Conservation (phyloP, 2,329 filamentous ascomycete genomes). For the Metarhizium robertsii region DNA sequence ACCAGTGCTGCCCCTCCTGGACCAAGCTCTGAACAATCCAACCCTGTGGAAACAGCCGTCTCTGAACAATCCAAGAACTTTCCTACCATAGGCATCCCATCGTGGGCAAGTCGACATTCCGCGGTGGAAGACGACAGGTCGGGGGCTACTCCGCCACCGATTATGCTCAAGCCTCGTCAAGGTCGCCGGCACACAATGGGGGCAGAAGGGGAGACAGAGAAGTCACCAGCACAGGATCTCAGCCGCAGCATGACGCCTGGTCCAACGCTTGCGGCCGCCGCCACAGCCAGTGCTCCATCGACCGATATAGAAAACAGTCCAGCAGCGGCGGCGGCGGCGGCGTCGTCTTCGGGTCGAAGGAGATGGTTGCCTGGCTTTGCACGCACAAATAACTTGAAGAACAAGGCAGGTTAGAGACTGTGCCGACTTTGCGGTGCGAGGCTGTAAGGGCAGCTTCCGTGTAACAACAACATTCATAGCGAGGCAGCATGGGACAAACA, state of each 20-base stretch:
- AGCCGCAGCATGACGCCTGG: constrained; percentile 4
- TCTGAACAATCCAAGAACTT: constrained; percentile 13
- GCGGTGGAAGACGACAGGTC: constrained; percentile 31
- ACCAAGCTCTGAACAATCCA: neutral
- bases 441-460: neutral
- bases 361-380: constrained; percentile 28
- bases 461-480: neutral
- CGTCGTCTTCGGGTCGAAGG: constrained; percentile 14
- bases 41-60: constrained; percentile 1
- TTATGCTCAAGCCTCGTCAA: constrained; percentile 35
- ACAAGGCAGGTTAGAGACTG: constrained; percentile 9
- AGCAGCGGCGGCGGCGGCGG: neutral
- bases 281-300: constrained; percentile 5
- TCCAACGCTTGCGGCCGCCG: constrained; percentile 3
- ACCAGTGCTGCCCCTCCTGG: constrained; percentile 23
- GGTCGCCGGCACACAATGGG: constrained; percentile 18
- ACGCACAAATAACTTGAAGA: constrained; percentile 14
- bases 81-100: constrained; percentile 27
- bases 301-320: neutral
- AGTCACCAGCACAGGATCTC: constrained; percentile 8
- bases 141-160: constrained; percentile 48
- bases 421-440: neutral
- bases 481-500: too few relatives aligned
- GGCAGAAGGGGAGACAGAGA: constrained; percentile 10
- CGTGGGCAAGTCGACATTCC: constrained; percentile 27